Base-by-base conservation (phyloP, 768 basidiomycete genomes). In the Xerocomellus dryophilus region DNA sequence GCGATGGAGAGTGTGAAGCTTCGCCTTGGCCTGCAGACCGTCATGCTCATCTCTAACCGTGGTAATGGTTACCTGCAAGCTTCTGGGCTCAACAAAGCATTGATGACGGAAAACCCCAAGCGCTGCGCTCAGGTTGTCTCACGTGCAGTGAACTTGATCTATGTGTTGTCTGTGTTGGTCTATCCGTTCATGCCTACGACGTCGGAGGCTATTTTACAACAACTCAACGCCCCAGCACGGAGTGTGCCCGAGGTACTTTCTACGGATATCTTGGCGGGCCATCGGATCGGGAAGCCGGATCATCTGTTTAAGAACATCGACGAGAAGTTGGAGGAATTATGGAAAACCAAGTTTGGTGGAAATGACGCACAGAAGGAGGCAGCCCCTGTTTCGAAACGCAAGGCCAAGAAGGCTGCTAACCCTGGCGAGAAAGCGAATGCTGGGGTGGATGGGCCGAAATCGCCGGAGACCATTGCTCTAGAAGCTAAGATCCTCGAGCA, bases 121-220 rank as follows among this genome's bases (percentile, higher is more conserved):
- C 89, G 93, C 54, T 96, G 93, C 63, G 94, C 89, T 4, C 86
- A 90, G 63, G 95, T 98, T 61, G 76, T 98, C 54, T 85, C 89
- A 44, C 86, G 93, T 49, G 90, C 94, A 25, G 72, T 93, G 70
- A 98, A 98, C 74, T 76, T 99, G 61, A 96, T 98, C 69, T 98
- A 97, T 69, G 74, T 86, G 35, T 78, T 99, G 52, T 88, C 92
- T 12, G 86, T 84, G 27, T 76, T 97, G 61, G 72, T 93, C 59
- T 88, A 94, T 67, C 96, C 97, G 0, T 99, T 93, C 84, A 98
- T 99, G 94, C 97, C 97, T 38, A 79, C 85, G 12, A 96, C 91
- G 0, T 85, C 88, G 34, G 83, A 82, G 23, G 77, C 84, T 3
- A 94, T 99, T 60, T 78, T 96, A 50, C 64, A 69, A 18, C 97